Evolutionary conservation across 441 rosid genomes (phyloP), one percentile per base, ranked within the genome.

Genomic region (Jatropha multifida): DNA sequence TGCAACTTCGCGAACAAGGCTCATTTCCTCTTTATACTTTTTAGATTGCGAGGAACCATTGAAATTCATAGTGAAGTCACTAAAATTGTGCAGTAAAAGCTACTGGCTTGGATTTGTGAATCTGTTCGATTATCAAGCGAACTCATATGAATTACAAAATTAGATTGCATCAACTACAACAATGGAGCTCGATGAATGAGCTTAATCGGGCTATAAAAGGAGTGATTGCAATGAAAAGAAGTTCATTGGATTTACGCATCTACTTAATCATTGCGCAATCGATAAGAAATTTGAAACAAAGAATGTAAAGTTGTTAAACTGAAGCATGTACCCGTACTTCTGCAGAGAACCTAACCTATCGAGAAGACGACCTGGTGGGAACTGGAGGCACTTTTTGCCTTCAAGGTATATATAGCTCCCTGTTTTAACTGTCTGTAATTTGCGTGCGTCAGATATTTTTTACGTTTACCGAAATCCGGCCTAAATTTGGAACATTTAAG

Each of bases 41-140:
- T 41, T 20, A 9, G 63, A 61, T 56, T 56, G 65, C n/a, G 14
- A 26, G 15, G 46, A 69, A 20, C 62, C 49, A 11, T 54, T 37
- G 11, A 38, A 69, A 18, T 69, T 62, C 73, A 69, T 69, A 3
- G 48, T 64, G 2, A 64, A 60, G 23, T 26, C 14, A 60, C 64
- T 7, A 26, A 11, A 60, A 11, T 55, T 55, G 26, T 23, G 2
- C 32, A 41, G 32, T 11, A 65, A 2, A 41, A 17, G 27, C 51
- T 60, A 26, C 8, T 62, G 46, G 17, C 61, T 38, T 27, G 44
- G 32, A 68, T 32, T 37, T 32, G 42, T 32, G 26, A 27, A 4
- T 27, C 44, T 42, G 52, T 44, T 44, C 52, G 32, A 48, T 20
- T 5, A 67, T 20, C 18, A 10, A 41, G 46, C 70, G 12, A 67